Conservation (phyloP, 441 rosid species). For the Populus hybrid region DNA sequence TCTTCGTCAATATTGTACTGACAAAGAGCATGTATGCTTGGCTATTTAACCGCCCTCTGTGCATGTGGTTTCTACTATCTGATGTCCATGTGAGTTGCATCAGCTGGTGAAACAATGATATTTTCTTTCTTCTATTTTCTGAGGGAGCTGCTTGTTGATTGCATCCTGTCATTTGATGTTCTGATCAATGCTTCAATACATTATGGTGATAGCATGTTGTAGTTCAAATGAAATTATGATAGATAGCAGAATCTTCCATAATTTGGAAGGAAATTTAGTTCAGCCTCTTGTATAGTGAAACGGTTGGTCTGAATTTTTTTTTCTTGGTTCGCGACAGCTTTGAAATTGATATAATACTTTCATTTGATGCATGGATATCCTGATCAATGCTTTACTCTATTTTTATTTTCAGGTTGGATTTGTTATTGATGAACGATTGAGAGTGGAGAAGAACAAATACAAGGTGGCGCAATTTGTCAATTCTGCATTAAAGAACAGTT, state of each 20-base stretch:
- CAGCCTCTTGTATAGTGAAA: not conserved
- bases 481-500: not conserved
- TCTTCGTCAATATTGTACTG: not conserved
- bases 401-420: conserved; percentile 63
- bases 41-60: not conserved
- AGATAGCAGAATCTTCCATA: not conserved
- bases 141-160: not conserved
- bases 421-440: conserved; percentile 84
- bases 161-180: not conserved
- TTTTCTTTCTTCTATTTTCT: not conserved
- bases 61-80: not conserved
- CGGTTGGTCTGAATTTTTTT: not conserved
- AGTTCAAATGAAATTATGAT: not conserved
- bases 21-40: not conserved
- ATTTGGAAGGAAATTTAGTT: not conserved
- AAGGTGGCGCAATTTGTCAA: conserved; percentile 46
- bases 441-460: conserved; percentile 69
- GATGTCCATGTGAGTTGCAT: not conserved
- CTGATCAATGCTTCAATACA: not conserved
- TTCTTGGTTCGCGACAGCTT: not conserved
- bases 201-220: not conserved
- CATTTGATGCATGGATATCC: not conserved
- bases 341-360: not conserved
- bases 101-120: not conserved
- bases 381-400: conserved; percentile 11